A percentile compares a stretch with the other conserved stretches of the same genome.
Conservation (phyloP, 352 stramenopile genomes). For the Globisporangium apiculatum region DNA sequence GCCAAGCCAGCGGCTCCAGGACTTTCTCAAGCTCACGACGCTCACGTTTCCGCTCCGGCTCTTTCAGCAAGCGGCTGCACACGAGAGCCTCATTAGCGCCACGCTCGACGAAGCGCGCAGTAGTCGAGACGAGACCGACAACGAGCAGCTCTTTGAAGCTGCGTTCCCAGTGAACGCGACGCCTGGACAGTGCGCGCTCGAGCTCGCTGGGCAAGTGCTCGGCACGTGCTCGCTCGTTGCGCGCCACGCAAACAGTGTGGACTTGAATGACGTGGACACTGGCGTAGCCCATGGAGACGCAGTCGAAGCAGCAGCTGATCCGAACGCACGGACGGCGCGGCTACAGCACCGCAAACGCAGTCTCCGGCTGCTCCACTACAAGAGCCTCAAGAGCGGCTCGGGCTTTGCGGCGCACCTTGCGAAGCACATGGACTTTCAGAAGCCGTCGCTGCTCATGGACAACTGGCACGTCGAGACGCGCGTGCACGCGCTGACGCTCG, state of each 20-base stretch:
- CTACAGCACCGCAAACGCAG: slow-evolving; percentile 20
- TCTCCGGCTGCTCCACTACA: slow-evolving; percentile 51
- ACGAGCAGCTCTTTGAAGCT: slow-evolving; percentile 48
- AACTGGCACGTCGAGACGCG: slow-evolving; percentile 70
- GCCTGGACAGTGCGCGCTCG: slow-evolving; percentile 57
- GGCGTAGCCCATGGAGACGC: too few relatives aligned
- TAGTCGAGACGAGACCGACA: not conserved
- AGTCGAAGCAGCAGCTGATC: slow-evolving; percentile 8
- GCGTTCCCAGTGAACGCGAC: slow-evolving; percentile 69
- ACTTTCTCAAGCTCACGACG: slow-evolving; percentile 64
- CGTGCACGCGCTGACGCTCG: slow-evolving; percentile 38
- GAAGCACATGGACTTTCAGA: slow-evolving; percentile 54
- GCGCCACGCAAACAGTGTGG: slow-evolving; percentile 18
- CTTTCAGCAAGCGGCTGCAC: slow-evolving; percentile 69
- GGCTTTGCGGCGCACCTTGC: slow-evolving; percentile 68
- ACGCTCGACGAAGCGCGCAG: slow-evolving; percentile 43
- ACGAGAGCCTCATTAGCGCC: slow-evolving; percentile 59
- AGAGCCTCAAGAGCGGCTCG: slow-evolving; percentile 46
- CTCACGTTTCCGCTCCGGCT: slow-evolving; percentile 59
- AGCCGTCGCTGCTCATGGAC: slow-evolving; percentile 51
- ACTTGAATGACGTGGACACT: too few relatives aligned
- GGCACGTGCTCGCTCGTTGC: slow-evolving; percentile 48
- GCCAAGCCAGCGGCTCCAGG: slow-evolving; percentile 53
- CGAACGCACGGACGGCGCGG: slow-evolving; percentile 7
- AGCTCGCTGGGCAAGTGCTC: slow-evolving; percentile 59